Percentiles rank a stretch among this genome's conserved stretches.
Conservation (phyloP, 106 monocot genomes). For the Iris macrosiphon region DNA sequence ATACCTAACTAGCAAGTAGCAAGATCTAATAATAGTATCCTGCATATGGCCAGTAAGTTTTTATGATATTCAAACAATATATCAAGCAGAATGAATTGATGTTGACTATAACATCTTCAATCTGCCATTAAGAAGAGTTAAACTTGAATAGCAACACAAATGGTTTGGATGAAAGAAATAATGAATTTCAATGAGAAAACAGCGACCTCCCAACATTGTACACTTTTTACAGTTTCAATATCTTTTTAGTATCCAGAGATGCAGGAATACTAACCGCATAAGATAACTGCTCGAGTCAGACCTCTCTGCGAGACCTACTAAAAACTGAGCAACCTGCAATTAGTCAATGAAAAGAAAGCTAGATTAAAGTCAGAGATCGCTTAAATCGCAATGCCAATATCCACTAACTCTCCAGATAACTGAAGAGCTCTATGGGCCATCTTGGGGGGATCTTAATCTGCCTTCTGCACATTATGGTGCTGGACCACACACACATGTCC, state of each 20-base stretch:
- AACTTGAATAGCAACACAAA: background rate
- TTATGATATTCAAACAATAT: background rate
- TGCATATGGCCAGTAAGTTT: too few species aligned
- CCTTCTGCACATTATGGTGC: background rate
- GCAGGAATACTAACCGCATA: slow-evolving; percentile 55
- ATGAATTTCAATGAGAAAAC: too few species aligned
- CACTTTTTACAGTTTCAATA: background rate
- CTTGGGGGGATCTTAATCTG: background rate
- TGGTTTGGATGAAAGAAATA: background rate
- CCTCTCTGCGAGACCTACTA: slow-evolving; percentile 76
- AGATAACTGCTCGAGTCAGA: slow-evolving; percentile 48
- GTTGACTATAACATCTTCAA: background rate
- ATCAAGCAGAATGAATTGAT: too few species aligned
- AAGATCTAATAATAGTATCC: too few species aligned
- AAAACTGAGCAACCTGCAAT: slow-evolving; percentile 94
- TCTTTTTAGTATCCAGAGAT: background rate
- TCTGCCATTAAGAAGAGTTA: background rate
- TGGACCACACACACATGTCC: background rate
- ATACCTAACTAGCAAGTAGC: too few species aligned
- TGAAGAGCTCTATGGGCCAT: slow-evolving; percentile 3
- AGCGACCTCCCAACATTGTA: background rate
- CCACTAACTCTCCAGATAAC: background rate
- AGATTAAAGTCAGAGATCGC: background rate
- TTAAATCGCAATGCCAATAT: background rate
- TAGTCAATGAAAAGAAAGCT: background rate